Evolutionary conservation across 108 stramenopile species (phyloP).

Genomic region (Fragilariopsis cylindrus): DNA sequence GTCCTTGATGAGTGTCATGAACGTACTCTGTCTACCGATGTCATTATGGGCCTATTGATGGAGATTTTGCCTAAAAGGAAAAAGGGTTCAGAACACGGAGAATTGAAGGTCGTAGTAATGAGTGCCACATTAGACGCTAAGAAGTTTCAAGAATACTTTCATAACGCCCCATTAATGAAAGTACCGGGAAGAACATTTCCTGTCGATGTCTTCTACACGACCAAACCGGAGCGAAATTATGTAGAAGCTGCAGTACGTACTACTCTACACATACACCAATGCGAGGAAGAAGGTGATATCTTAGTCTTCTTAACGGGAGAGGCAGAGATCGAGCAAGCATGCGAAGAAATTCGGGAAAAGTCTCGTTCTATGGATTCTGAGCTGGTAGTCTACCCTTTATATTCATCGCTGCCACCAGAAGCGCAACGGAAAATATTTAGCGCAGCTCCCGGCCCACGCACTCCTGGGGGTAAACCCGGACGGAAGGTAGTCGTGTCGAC

Average conservation of each 20-base stretch:
- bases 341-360: slow-evolving; percentile 88
- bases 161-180: slow-evolving; percentile 86
- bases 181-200: slow-evolving; percentile 98
- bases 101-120: slow-evolving; percentile 98
- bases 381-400: slow-evolving; percentile 94
- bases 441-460: slow-evolving; percentile 88
- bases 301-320: slow-evolving; percentile 99
- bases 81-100: slow-evolving; percentile 71
- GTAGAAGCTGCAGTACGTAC: slow-evolving; percentile 97
- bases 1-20: slow-evolving; percentile 99
- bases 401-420: slow-evolving; percentile 94
- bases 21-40: slow-evolving; percentile 96
- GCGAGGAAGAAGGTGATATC: slow-evolving; percentile 97
- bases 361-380: slow-evolving; percentile 63
- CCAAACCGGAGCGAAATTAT: slow-evolving; percentile 97
- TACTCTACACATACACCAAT: slow-evolving; percentile 96
- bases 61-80: slow-evolving; percentile 87
- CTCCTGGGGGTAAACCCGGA: slow-evolving; percentile 93
- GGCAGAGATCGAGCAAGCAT: slow-evolving; percentile 98
- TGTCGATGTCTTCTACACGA: slow-evolving; percentile 97
- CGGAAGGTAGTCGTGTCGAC: slow-evolving; percentile 98
- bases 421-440: slow-evolving; percentile 94
- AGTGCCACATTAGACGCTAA: slow-evolving; percentile 96
- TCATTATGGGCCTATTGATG: slow-evolving; percentile 99
- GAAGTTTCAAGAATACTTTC: slow-evolving; percentile 92